A percentile compares a stretch with the other conserved stretches of the same genome.
These are phyloP conservation scores for Aspergillus oerlinghausenensis DNA, from an alignment of 2,329 filamentous ascomycete species.

Conservation along the genomic window DNA sequence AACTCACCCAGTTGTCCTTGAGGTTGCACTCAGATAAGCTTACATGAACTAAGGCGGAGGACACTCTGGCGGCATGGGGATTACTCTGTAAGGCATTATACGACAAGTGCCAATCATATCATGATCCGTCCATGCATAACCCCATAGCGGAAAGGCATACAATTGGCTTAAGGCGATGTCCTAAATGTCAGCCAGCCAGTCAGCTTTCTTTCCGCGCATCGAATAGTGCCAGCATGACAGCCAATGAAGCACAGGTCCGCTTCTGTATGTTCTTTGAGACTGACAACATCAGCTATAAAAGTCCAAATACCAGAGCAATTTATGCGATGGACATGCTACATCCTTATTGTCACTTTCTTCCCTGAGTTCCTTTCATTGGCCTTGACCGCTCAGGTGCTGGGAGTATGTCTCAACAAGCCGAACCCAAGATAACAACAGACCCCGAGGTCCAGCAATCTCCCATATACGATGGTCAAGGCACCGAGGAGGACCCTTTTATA, in stretches of 20 bases:
- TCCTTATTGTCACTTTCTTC: not conserved
- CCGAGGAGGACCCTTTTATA: conserved; percentile 27
- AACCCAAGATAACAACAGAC: not conserved
- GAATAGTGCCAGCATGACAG: not conserved
- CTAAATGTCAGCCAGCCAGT: not conserved
- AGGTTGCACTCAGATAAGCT: too few species aligned
- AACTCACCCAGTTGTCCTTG: too few species aligned
- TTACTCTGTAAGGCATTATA: too few species aligned
- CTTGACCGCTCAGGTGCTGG: not conserved
- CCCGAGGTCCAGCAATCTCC: not conserved
- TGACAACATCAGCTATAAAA: not conserved
- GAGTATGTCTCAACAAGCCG: not conserved
- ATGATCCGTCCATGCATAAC: too few species aligned
- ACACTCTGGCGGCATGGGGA: too few species aligned
- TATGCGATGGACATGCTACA: not conserved
- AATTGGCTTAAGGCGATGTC: not conserved
- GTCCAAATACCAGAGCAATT: not conserved
- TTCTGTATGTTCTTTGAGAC: not conserved
- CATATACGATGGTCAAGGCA: conserved; percentile 29
- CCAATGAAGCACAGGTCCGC: not conserved
- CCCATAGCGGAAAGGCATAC: not conserved
- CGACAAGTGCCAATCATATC: too few species aligned
- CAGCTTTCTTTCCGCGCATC: not conserved
- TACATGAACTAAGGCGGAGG: too few species aligned
- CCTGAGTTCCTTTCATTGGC: too few species aligned